Evolutionary conservation across 768 basidiomycete species (phyloP), one percentile per base, ranked within the genome.

Genomic region (Trametes punicea): DNA sequence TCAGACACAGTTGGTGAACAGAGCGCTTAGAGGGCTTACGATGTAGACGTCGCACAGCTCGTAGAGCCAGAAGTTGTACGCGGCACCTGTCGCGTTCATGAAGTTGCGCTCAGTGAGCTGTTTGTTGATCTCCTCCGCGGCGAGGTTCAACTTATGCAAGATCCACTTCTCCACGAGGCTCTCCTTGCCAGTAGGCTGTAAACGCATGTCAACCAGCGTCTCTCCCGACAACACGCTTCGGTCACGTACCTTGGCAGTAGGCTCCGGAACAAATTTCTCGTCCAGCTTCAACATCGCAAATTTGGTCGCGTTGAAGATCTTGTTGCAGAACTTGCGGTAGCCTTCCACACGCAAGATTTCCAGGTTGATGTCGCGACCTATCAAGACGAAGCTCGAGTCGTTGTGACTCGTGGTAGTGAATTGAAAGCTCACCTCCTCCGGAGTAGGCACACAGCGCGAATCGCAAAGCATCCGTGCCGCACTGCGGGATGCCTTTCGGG

Each of bases 21-120:
- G 49, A 30, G 16, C 10, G 40, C n/a, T n/a, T n/a, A 27, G 0
- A 11, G 11, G 25, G 71, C 90, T 59, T 56, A 94, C 93, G 62
- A 99, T 98, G 74, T 95, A 99, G 23, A 99, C 94, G 68, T 99
- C 97, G 68, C 97, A 99, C n/a, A 98, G 77, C 71, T 99, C 96
- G 69, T 98, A 95, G 34, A 99, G 72, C 96, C 97, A 99, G 77
- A 97, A 98, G 65, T 91, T 91, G 74, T 98, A 84, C 0, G 82
- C 87, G 0, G 84, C 78, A 2, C 78, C 86, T 0, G 97, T 96
- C 0, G 94, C 97, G 16, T 80, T 77, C 87, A 96, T 93, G 76
- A 99, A 98, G 69, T 95, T 95, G 41, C 96, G 83, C 21, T 85
- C 84, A 23, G 81, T 74, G 3, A 98, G 77, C 18, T 84, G 75